Percentiles rank a stretch among this genome's conserved stretches.
These are phyloP conservation scores for Brassica juncea DNA, from an alignment of 345 rosid genomes.

Conservation along the genomic window DNA sequence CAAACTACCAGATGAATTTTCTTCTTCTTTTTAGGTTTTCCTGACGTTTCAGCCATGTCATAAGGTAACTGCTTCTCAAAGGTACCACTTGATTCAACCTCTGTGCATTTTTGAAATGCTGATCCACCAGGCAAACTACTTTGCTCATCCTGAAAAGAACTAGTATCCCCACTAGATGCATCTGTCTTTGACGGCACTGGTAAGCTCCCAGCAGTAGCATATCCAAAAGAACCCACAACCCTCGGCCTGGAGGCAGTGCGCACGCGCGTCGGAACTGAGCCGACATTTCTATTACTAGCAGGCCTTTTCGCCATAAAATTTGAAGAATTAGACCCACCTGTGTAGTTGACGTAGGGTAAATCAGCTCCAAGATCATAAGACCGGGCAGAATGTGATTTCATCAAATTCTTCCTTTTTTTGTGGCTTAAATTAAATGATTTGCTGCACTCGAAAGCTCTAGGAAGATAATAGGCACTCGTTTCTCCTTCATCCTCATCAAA, in stretches of 20 bases:
- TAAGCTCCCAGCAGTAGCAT: constrained; percentile 54
- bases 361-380: constrained; percentile 63
- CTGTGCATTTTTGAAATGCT: constrained; percentile 67
- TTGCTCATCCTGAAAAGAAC: constrained; percentile 92
- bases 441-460: constrained; percentile 60
- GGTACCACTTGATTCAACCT: constrained; percentile 74
- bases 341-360: constrained; percentile 51
- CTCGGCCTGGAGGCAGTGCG: constrained; percentile 91
- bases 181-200: constrained; percentile 66
- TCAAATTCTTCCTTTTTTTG: constrained; percentile 61
- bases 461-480: constrained; percentile 68
- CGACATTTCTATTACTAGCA: constrained; percentile 56
- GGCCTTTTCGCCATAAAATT: constrained; percentile 66
- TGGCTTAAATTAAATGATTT: constrained; percentile 57
- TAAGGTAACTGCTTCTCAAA: constrained; percentile 71
- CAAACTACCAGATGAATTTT: constrained; percentile 68
- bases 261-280: constrained; percentile 83
- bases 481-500: constrained; percentile 92
- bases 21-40: constrained; percentile 91
- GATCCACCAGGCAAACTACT: constrained; percentile 80
- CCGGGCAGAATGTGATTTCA: constrained; percentile 56
- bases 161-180: constrained; percentile 97
- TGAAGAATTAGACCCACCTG: constrained; percentile 55
- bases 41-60: constrained; percentile 74
- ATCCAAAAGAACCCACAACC: constrained; percentile 60